Evolutionary conservation across 169 alveolate genomes (phyloP).

Genomic region (Plasmodium relictum): DNA sequence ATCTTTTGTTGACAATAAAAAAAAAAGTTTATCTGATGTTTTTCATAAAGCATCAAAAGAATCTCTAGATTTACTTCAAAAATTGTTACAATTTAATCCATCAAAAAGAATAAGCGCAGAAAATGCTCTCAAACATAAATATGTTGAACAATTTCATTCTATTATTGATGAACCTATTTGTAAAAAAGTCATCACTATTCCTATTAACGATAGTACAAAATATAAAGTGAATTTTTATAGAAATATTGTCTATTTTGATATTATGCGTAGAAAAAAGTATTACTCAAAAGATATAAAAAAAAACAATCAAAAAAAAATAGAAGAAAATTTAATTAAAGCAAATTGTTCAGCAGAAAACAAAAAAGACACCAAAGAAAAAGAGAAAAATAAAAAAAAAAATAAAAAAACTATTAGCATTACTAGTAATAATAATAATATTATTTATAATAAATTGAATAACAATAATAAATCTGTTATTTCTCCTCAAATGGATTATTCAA

Average conservation of each 20-base stretch:
- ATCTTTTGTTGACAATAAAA: conserved; percentile 77
- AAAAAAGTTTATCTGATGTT: conserved; percentile 54
- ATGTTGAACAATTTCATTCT: conserved; percentile 89
- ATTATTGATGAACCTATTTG: conserved; percentile 92
- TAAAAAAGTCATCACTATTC: conserved; percentile 86
- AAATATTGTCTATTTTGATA: conserved; percentile 88
- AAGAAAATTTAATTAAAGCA: not conserved
- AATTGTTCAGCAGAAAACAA: not conserved
- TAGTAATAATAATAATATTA: not conserved
- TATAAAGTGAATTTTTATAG: conserved; percentile 91
- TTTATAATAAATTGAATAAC: too few species aligned
- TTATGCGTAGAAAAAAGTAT: conserved; percentile 83
- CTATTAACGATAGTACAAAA: conserved; percentile 90
- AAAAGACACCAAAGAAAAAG: not conserved
- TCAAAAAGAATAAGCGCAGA: conserved; percentile 89
- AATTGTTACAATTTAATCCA: conserved; percentile 88
- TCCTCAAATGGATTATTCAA: too few species aligned
- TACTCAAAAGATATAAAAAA: too few species aligned
- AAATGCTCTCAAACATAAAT: conserved; percentile 87
- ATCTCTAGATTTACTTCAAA: conserved; percentile 85
- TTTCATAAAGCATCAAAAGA: conserved; percentile 77
- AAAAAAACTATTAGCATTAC: not conserved
- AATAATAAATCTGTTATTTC: too few species aligned
- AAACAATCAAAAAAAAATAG: not conserved
- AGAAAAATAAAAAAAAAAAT: not conserved